Conservation (phyloP, 371 early-diverging fungal genomes). For the Nematocida sp. region DNA sequence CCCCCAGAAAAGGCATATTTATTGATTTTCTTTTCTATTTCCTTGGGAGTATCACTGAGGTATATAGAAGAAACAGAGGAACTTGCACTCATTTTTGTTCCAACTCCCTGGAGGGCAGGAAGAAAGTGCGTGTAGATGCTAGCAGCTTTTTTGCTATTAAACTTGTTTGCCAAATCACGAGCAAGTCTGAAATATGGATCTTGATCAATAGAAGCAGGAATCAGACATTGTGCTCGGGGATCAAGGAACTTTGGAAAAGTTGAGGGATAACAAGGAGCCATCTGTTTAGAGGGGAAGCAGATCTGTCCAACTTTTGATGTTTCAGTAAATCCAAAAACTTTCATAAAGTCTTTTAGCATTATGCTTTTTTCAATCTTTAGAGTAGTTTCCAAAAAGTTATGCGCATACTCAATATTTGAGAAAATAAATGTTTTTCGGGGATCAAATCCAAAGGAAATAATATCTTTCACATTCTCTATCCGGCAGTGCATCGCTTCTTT, state of each 20-base stretch:
- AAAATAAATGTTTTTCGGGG: constrained; percentile 97
- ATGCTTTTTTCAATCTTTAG: constrained; percentile 61
- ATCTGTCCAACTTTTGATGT: constrained; percentile 61
- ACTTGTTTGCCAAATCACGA: constrained; percentile 82
- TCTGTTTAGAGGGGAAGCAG: constrained; percentile 63
- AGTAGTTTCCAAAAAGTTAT: constrained; percentile 69
- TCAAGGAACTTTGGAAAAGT: constrained; percentile 55
- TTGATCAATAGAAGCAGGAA: constrained; percentile 98
- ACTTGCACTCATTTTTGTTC: constrained; percentile 95
- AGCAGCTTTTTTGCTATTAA: constrained; percentile 90
- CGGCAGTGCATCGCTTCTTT: constrained; percentile 78
- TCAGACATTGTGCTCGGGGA: constrained; percentile 83
- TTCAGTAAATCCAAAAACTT: constrained; percentile 64
- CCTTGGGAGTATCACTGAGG: constrained; percentile 80
- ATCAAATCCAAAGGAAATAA: constrained; percentile 93
- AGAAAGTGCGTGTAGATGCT: constrained; percentile 89
- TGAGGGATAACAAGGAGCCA: constrained; percentile 64
- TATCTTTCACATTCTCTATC: constrained; percentile 83
- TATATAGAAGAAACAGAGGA: constrained; percentile 82
- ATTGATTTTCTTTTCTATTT: constrained; percentile 97
- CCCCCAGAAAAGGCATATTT: constrained; percentile 92
- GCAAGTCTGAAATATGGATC: constrained; percentile 99
- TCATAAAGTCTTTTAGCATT: constrained; percentile 62
- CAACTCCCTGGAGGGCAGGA: constrained; percentile 78
- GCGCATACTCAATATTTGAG: constrained; percentile 80